Evolutionary conservation across 345 rosid genomes (phyloP).

Genomic region (Eucalyptus curtisii): DNA sequence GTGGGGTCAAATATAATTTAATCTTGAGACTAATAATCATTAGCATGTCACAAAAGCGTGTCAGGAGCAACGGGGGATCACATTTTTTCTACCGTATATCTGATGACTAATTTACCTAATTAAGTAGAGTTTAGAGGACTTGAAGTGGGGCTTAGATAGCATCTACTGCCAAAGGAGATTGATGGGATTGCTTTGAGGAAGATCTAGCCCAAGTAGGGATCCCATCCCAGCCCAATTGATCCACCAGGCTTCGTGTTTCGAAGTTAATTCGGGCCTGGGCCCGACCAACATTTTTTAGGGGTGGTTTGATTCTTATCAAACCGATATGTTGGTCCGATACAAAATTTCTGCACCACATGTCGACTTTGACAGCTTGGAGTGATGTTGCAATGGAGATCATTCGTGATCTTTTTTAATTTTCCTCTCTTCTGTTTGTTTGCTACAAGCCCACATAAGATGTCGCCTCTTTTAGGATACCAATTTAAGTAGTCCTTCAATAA

Average conservation of each 20-base stretch:
- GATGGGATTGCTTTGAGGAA: neutral
- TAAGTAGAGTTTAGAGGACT: neutral
- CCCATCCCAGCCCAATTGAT: neutral
- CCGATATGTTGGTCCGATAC: neutral
- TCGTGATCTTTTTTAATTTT: neutral
- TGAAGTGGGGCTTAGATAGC: neutral
- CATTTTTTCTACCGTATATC: neutral
- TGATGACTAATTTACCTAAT: neutral
- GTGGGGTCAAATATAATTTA: neutral
- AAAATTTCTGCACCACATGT: neutral
- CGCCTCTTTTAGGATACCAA: neutral
- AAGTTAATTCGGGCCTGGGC: neutral
- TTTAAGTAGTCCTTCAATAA: neutral
- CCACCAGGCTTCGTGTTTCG: neutral
- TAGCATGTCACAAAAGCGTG: neutral
- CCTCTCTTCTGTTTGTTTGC: neutral
- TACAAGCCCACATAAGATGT: neutral
- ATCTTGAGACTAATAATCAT: neutral
- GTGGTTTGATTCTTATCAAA: neutral
- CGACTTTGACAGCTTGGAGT: neutral
- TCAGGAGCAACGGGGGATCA: neutral
- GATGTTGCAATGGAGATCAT: neutral
- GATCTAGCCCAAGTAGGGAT: neutral
- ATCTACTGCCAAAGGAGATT: neutral
- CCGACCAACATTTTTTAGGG: neutral